These are phyloP conservation scores for Populus hybrid DNA, from an alignment of 441 rosid genomes.

Conservation along the genomic window DNA sequence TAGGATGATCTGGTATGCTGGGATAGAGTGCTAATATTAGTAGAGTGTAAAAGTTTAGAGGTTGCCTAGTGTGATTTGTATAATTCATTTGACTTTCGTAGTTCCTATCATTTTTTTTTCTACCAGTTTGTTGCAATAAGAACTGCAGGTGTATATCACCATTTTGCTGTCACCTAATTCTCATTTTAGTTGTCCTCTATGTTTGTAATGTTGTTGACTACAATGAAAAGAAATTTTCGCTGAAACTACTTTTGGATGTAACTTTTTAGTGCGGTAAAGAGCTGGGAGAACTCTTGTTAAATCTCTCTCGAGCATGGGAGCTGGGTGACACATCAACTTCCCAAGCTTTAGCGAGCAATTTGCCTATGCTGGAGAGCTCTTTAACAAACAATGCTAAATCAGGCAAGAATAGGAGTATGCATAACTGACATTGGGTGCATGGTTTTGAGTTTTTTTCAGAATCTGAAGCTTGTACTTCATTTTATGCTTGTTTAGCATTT, in stretches of 20 bases:
- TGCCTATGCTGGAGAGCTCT: conserved; percentile 54
- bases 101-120: background rate
- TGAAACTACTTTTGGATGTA: background rate
- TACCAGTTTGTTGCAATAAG: background rate
- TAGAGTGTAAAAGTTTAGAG: background rate
- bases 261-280: conserved; percentile 64
- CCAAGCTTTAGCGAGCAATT: conserved; percentile 48
- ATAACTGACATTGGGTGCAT: conserved; percentile 24
- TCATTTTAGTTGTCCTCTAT: background rate
- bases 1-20: background rate
- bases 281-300: conserved; percentile 67
- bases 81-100: background rate
- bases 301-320: conserved; percentile 86
- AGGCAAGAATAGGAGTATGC: conserved; percentile 50
- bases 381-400: conserved; percentile 54
- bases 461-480: conserved; percentile 23
- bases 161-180: background rate
- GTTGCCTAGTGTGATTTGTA: background rate
- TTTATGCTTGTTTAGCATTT: conserved; percentile 55
- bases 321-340: conserved; percentile 69
- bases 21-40: background rate
- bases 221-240: background rate
- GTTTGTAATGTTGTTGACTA: background rate
- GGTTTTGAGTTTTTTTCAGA: conserved; percentile 19
- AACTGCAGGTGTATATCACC: background rate